Base-by-base conservation (phyloP, 2,329 filamentous ascomycete species). In the Alternaria burnsii region DNA sequence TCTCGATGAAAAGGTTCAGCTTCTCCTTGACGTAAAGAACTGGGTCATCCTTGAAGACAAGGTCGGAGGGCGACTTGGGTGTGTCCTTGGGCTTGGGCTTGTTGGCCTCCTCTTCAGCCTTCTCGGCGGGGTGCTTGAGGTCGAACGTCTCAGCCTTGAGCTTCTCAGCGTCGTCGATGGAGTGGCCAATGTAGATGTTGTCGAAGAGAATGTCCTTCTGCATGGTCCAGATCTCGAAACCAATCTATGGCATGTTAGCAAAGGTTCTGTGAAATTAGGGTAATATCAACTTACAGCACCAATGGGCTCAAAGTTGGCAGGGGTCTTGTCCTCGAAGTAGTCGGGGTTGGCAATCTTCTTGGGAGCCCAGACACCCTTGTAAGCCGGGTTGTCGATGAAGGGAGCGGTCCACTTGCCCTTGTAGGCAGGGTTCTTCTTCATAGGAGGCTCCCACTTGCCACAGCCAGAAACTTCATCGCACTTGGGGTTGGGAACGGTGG, bases 141-240 rank as follows among this genome's bases (percentile, higher is more conserved):
- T 92, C 90, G 81, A 94, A 99, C 56, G 93, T 92, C 87, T 97
- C 92, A 68, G 91, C 86, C 73, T 93, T 91, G 76, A 99, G 86
- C 84, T 94, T 91, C 81, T 91, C 89, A 65, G 95, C 95, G 71
- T 99, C 95, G 77, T 93, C 93, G 71, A 95, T 80, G 20, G 94
- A 98, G 89, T 99, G 95, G 67, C 95, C 95, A 79, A 99, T 93
- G 88, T 98, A 99, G 86, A 99, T 96, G 89, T 99, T 99, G 88
- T 98, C 93, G 76, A 99, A 98, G 75, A 97, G 90, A 73, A 99
- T 98, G 78, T 97, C 91, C 80, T 89, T 97, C 84, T 97, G 94
- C 95, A 99, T 99, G 75, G 95, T 98, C 95, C 95, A 99, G 84
- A 99, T 94, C 83, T 99, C 95, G 77, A 98, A 98, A 74, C 95